These are phyloP conservation scores for Dryadomyces quercus-mongolicae DNA, from an alignment of 2,329 filamentous ascomycete genomes.

Conservation along the genomic window DNA sequence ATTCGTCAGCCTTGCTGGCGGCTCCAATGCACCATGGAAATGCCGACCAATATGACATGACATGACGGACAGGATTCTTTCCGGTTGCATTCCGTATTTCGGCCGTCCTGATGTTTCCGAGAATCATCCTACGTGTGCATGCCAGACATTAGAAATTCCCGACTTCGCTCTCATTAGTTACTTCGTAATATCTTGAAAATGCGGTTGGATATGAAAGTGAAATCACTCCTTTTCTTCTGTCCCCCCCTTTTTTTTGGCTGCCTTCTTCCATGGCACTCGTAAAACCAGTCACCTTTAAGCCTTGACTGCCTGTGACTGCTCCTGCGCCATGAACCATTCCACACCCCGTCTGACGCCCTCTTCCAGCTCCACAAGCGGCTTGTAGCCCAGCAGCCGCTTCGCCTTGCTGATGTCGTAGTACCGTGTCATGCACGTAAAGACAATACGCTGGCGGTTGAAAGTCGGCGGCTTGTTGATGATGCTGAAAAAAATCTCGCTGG, in stretches of 20 bases:
- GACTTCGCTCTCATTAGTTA: too few species aligned
- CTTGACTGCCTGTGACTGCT: conserved; percentile 28
- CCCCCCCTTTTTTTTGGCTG: neutral
- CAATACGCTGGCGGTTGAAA: conserved; percentile 47
- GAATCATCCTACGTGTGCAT: too few species aligned
- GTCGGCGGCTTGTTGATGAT: conserved; percentile 40
- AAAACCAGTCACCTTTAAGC: neutral
- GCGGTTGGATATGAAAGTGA: neutral
- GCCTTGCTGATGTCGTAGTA: conserved; percentile 73
- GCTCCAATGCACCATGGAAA: too few species aligned
- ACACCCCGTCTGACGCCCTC: conserved; percentile 49
- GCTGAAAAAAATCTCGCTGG: conserved; percentile 39
- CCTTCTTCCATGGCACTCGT: neutral
- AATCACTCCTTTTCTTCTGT: neutral
- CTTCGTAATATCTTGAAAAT: neutral
- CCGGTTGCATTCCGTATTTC: too few species aligned
- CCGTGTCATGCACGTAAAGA: conserved; percentile 61
- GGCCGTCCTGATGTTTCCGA: too few species aligned
- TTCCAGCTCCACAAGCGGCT: conserved; percentile 52
- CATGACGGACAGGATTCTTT: too few species aligned
- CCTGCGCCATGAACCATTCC: conserved; percentile 41
- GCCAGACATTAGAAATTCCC: too few species aligned
- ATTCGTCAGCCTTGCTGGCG: neutral
- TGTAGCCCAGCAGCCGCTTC: conserved; percentile 56
- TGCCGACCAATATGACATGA: too few species aligned